Evolutionary conservation across 306 rosid genomes (phyloP).

Genomic region (Argentina anserina): DNA sequence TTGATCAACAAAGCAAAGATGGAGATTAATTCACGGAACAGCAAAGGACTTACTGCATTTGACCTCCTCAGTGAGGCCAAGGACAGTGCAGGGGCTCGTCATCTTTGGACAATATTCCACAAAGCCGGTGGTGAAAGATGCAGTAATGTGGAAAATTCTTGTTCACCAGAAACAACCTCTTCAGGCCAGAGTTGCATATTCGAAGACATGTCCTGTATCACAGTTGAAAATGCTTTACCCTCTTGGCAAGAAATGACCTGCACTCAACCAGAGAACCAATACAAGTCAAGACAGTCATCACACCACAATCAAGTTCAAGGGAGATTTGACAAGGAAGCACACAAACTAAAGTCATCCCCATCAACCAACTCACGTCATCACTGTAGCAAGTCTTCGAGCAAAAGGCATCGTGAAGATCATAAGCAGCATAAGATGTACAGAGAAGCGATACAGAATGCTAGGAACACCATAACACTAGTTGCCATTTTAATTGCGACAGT

Average conservation of each 20-base stretch:
- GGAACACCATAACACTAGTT: constrained; percentile 58
- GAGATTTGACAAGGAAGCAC: constrained; percentile 27
- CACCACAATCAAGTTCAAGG: constrained; percentile 27
- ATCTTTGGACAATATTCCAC: constrained; percentile 33
- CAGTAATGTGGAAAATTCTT: constrained; percentile 20
- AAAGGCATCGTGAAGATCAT: constrained; percentile 21
- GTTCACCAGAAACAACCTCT: constrained; percentile 29
- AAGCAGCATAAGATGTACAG: constrained; percentile 41
- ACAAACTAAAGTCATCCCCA: constrained; percentile 21
- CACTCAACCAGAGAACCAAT: constrained; percentile 25
- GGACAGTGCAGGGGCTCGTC: constrained; percentile 29
- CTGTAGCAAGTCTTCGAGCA: constrained; percentile 21
- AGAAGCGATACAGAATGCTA: constrained; percentile 67
- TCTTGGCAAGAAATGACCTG: constrained; percentile 29
- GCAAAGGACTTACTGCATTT: constrained; percentile 49
- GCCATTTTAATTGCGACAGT: constrained; percentile 66
- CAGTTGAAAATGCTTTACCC: constrained; percentile 23
- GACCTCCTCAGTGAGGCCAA: constrained; percentile 47
- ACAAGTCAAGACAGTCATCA: constrained; percentile 26
- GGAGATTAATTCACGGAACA: constrained; percentile 48
- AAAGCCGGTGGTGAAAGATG: constrained; percentile 52
- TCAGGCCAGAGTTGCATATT: constrained; percentile 19
- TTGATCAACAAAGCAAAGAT: constrained; percentile 48
- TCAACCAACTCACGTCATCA: constrained; percentile 20
- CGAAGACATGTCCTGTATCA: constrained; percentile 28